Conservation (phyloP, 2,329 filamentous ascomycete genomes). For the Rosellinia necatrix region DNA sequence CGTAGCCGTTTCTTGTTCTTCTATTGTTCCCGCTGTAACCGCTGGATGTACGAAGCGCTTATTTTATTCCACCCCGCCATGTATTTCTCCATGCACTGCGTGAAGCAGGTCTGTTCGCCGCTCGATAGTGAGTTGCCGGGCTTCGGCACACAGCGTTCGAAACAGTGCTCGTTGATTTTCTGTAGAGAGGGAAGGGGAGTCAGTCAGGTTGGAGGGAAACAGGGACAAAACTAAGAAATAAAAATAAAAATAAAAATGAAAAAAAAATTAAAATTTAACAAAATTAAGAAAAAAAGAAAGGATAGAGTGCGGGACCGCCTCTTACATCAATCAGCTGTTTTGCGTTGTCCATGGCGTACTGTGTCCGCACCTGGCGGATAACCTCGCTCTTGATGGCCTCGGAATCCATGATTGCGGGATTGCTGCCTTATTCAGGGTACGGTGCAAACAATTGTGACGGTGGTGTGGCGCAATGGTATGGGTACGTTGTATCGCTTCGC, state of each 20-base stretch:
- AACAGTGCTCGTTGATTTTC: constrained; percentile 84
- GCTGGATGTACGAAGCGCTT: constrained; percentile 68
- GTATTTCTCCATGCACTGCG: constrained; percentile 83
- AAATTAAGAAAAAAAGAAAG: not conserved
- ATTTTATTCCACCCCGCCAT: constrained; percentile 79
- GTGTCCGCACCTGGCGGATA: constrained; percentile 66
- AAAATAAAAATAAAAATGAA: not conserved
- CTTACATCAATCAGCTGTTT: constrained; percentile 71
- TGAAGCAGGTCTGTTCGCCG: constrained; percentile 72
- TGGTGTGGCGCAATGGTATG: not conserved
- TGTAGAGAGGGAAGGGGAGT: constrained; percentile 40
- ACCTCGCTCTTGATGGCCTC: constrained; percentile 63
- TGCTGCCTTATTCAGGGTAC: constrained; percentile 28
- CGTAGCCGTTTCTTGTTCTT: no score
- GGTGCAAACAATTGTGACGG: not conserved
- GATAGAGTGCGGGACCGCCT: not conserved
- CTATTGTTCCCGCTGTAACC: constrained; percentile 61
- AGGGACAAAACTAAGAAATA: not conserved
- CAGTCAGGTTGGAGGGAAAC: not conserved
- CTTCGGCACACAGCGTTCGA: constrained; percentile 75
- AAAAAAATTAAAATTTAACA: not conserved
- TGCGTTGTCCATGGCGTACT: constrained; percentile 71
- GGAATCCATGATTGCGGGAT: constrained; percentile 56
- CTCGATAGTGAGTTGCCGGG: constrained; percentile 69
- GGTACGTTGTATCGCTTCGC: not conserved